Evolutionary conservation across 1,284 basidiomycete genomes (phyloP).

Genomic region (Heterobasidion irregulare): DNA sequence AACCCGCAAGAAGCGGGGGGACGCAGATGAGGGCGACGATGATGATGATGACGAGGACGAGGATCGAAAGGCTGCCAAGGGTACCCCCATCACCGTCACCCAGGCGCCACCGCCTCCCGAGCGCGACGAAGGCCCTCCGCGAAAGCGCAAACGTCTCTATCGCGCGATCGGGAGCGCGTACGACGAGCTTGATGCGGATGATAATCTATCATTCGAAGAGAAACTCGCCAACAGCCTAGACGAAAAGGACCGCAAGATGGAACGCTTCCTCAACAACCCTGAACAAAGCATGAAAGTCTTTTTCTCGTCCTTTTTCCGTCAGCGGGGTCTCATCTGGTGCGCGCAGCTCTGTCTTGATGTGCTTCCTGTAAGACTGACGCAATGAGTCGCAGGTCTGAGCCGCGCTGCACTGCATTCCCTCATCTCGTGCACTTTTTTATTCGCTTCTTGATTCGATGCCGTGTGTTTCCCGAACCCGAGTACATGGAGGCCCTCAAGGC

Average conservation of each 20-base stretch:
- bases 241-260: constrained; percentile 31
- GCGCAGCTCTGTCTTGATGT: constrained; percentile 5
- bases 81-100: neutral
- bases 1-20: constrained; percentile 11
- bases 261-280: constrained; percentile 50
- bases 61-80: neutral
- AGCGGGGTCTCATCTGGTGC: constrained; percentile 57
- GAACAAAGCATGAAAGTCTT: constrained; percentile 45
- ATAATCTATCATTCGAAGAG: constrained; percentile 2
- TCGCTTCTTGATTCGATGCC: constrained; percentile 48
- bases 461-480: constrained; percentile 36
- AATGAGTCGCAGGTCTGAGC: constrained; percentile 12
- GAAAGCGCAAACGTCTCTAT: neutral
- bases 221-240: constrained; percentile 20
- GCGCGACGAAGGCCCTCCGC: neutral
- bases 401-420: constrained; percentile 31
- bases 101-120: neutral
- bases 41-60: constrained; percentile 24
- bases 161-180: neutral
- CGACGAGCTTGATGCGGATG: constrained; percentile 10
- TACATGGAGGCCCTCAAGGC: constrained; percentile 35
- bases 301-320: constrained; percentile 55
- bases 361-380: neutral
- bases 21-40: constrained; percentile 23
- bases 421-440: constrained; percentile 55